These are phyloP conservation scores for Spatholobus suberectus DNA, from an alignment of 306 rosid genomes.

Conservation along the genomic window DNA sequence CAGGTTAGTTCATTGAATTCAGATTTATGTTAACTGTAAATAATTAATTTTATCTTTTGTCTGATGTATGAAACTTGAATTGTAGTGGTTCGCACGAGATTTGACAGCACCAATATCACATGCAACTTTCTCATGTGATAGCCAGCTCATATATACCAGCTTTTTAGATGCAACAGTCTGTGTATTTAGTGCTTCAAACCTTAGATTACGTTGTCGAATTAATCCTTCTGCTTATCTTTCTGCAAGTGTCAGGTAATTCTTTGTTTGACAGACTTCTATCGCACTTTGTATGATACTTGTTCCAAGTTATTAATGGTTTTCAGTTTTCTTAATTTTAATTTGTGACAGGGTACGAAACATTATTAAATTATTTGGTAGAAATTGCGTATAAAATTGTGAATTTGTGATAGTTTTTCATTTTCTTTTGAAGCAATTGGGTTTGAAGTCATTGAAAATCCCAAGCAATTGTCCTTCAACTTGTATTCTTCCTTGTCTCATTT, in stretches of 20 bases:
- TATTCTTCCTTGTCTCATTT: not conserved
- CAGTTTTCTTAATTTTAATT: not conserved
- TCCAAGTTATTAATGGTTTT: not conserved
- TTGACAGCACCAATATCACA: conserved; percentile 91
- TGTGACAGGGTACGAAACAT: not conserved
- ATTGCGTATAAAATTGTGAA: not conserved
- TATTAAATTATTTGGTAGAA: not conserved
- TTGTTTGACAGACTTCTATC: conserved; percentile 9
- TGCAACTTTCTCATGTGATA: conserved; percentile 97
- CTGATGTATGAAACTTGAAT: conserved; percentile 36
- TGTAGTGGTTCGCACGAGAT: conserved; percentile 81
- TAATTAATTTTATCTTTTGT: conserved; percentile 20
- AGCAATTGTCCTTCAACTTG: conserved; percentile 1
- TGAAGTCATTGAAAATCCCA: not conserved
- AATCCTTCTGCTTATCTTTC: conserved; percentile 86
- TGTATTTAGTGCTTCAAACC: conserved; percentile 79
- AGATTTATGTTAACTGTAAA: not conserved
- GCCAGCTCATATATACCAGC: conserved; percentile 92
- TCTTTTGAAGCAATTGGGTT: conserved; percentile 7
- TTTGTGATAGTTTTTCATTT: not conserved
- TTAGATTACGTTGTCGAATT: conserved; percentile 86
- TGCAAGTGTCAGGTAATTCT: conserved; percentile 74
- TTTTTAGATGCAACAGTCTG: conserved; percentile 83
- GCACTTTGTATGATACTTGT: conserved; percentile 14
- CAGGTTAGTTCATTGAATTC: conserved; percentile 56